Evolutionary conservation across 2,329 filamentous ascomycete genomes (phyloP).

Genomic region (Rhynchosporium agropyri): DNA sequence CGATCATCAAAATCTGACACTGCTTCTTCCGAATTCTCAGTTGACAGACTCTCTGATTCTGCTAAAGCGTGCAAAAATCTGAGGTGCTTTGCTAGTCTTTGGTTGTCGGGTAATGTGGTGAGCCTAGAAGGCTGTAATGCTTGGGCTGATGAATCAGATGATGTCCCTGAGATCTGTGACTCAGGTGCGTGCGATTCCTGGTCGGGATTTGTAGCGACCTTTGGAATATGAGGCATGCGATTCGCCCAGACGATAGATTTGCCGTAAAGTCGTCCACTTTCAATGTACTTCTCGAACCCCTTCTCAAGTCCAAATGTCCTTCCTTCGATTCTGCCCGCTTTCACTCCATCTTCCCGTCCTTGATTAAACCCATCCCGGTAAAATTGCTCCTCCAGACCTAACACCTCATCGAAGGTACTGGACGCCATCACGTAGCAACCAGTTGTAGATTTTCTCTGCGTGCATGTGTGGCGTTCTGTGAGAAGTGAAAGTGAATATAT

Average conservation of each 20-base stretch:
- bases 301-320: slow-evolving; percentile 88
- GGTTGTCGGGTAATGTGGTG: slow-evolving; percentile 54
- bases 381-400: slow-evolving; percentile 68
- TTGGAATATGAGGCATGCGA: slow-evolving; percentile 52
- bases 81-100: slow-evolving; percentile 76
- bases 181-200: background rate
- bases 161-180: background rate
- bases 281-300: slow-evolving; percentile 88
- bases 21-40: slow-evolving; percentile 82
- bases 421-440: slow-evolving; percentile 28
- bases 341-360: slow-evolving; percentile 73
- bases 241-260: slow-evolving; percentile 83
- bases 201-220: background rate
- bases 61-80: slow-evolving; percentile 74
- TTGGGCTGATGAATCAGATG: slow-evolving; percentile 6
- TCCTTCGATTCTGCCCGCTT: slow-evolving; percentile 82
- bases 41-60: slow-evolving; percentile 76
- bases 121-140: slow-evolving; percentile 41
- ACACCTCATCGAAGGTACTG: slow-evolving; percentile 46
- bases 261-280: slow-evolving; percentile 77
- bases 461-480: background rate
- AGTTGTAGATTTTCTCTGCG: slow-evolving; percentile 9
- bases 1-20: slow-evolving; percentile 92
- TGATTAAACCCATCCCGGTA: slow-evolving; percentile 81
- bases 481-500: background rate